Evolutionary conservation across 805 yeast genomes (phyloP).

Genomic region (Ogataea polymorpha): DNA sequence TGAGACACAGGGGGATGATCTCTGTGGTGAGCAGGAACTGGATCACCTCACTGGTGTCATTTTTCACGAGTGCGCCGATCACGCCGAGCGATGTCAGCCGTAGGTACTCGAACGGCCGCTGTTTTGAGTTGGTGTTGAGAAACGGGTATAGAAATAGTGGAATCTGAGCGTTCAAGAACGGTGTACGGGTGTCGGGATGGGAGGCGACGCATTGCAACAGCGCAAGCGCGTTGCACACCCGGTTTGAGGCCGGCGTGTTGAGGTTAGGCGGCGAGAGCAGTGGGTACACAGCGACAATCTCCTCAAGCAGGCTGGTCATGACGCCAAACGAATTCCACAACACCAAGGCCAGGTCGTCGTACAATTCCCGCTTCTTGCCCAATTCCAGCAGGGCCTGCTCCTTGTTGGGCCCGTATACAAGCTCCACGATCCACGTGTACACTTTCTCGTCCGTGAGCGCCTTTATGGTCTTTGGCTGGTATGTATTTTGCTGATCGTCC

Average conservation of each 20-base stretch:
- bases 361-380: slow-evolving; percentile 92
- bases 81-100: slow-evolving; percentile 93
- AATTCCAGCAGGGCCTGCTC: slow-evolving; percentile 90
- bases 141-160: slow-evolving; percentile 93
- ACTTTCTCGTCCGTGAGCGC: slow-evolving; percentile 77
- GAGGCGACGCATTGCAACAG: slow-evolving; percentile 95
- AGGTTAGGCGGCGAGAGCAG: slow-evolving; percentile 81
- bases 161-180: slow-evolving; percentile 84
- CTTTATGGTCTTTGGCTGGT: slow-evolving; percentile 20
- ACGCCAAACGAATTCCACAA: slow-evolving; percentile 97
- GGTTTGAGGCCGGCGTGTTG: slow-evolving; percentile 80
- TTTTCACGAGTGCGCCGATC: slow-evolving; percentile 93
- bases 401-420: slow-evolving; percentile 85
- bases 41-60: slow-evolving; percentile 93
- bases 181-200: slow-evolving; percentile 82
- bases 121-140: slow-evolving; percentile 85
- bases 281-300: slow-evolving; percentile 88
- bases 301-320: slow-evolving; percentile 87
- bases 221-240: slow-evolving; percentile 95
- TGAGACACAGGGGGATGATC: slow-evolving; percentile 89
- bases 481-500: slow-evolving; percentile 5
- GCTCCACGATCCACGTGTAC: slow-evolving; percentile 84
- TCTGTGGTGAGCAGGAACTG: slow-evolving; percentile 91
- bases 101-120: slow-evolving; percentile 89
- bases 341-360: slow-evolving; percentile 88